Percentiles rank a stretch among this genome's conserved stretches.
Evolutionary conservation across 2,329 filamentous ascomycete species (phyloP).

Genomic region (Metarhizium anisopliae): DNA sequence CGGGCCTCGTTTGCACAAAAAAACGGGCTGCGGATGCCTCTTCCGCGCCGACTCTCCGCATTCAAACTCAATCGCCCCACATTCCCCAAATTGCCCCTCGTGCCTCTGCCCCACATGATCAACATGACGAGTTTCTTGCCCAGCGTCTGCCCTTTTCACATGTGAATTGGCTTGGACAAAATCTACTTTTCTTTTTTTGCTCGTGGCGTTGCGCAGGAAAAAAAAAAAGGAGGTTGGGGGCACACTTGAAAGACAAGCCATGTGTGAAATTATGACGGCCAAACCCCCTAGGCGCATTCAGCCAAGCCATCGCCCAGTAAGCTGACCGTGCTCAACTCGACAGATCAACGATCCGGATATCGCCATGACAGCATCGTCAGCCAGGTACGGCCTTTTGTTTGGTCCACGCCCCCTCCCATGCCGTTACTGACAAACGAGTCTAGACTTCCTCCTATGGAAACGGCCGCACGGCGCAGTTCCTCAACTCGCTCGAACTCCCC

Average conservation of each 20-base stretch:
- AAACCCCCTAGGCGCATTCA: too few relatives aligned
- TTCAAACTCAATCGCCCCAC: neutral
- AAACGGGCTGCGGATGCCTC: neutral
- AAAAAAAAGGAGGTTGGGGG: neutral
- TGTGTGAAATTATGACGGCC: too few relatives aligned
- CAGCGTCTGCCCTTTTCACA: neutral
- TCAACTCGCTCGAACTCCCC: slow-evolving; percentile 38
- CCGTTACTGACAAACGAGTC: neutral
- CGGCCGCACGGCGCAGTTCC: slow-evolving; percentile 33
- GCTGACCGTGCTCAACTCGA: slow-evolving; percentile 1
- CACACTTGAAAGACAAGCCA: too few relatives aligned
- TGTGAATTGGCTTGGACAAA: neutral
- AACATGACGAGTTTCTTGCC: neutral
- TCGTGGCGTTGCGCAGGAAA: neutral
- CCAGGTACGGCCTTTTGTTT: slow-evolving; percentile 2
- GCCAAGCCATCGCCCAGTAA: neutral
- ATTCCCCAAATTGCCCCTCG: neutral
- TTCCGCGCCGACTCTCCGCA: neutral
- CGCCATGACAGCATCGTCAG: slow-evolving; percentile 22
- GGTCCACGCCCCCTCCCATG: slow-evolving; percentile 5
- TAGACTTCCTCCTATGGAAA: slow-evolving; percentile 19
- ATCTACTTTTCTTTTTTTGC: neutral
- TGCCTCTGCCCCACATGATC: neutral
- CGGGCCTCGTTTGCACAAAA: neutral
- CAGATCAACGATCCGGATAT: slow-evolving; percentile 28